Evolutionary conservation across 495 filamentous ascomycete genomes (phyloP).

Genomic region (Lasiosphaeris hirsuta): DNA sequence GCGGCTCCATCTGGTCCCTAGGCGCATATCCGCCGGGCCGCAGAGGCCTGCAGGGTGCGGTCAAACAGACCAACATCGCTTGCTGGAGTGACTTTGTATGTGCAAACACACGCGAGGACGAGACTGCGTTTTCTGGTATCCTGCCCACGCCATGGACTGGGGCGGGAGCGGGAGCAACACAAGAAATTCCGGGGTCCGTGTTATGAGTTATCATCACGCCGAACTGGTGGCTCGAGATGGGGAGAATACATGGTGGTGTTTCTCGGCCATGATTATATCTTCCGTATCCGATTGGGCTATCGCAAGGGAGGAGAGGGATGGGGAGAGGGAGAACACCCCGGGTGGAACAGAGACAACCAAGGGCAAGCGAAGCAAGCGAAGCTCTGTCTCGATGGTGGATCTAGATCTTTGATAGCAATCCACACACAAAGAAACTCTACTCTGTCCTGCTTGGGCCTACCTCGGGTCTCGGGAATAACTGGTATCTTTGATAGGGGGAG

Average conservation of each 20-base stretch:
- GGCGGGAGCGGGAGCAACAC: neutral
- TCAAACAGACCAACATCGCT: constrained; percentile 24
- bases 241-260: constrained; percentile 10
- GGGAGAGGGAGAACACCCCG: neutral
- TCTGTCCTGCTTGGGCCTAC: too few species aligned
- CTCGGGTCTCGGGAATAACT: too few species aligned
- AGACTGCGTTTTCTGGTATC: neutral
- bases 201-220: constrained; percentile 7
- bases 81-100: neutral
- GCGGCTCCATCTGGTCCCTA: constrained; percentile 15
- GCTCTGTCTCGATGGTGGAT: neutral
- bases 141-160: neutral
- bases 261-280: neutral
- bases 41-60: constrained; percentile 26
- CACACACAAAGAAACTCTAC: neutral
- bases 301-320: neutral
- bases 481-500: too few species aligned
- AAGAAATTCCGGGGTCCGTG: neutral
- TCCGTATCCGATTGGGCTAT: neutral
- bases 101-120: constrained; percentile 2
- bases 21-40: constrained; percentile 15
- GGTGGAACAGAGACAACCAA: neutral
- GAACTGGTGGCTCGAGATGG: constrained; percentile 23
- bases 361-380: too few species aligned
- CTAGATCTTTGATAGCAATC: neutral